Evolutionary conservation across 306 rosid genomes (phyloP).

Genomic region (Quercus mongolica): DNA sequence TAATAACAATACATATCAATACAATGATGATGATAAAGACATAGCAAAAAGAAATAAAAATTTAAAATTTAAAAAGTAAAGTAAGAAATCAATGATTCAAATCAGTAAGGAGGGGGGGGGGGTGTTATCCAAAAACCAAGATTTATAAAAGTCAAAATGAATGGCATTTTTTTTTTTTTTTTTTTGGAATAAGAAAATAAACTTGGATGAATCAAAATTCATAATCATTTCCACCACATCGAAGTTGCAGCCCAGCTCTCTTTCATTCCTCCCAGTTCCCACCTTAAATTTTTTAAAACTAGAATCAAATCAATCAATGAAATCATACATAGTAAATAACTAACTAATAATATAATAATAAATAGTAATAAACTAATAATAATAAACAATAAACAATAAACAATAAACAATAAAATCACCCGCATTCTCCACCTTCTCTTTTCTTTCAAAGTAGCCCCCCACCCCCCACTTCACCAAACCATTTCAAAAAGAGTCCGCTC

Average conservation of each 20-base stretch:
- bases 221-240: constrained; percentile 13
- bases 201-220: no score
- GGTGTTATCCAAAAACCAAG: no score
- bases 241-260: constrained; percentile 13
- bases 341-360: background rate
- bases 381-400: background rate
- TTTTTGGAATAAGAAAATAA: no score
- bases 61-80: no score
- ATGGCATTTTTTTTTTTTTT: no score
- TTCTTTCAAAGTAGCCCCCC: constrained; percentile 16
- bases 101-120: no score
- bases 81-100: no score
- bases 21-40: background rate
- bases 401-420: background rate
- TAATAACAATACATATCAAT: background rate
- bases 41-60: background rate
- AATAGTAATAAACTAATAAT: background rate
- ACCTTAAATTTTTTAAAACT: background rate
- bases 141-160: no score
- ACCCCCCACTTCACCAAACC: background rate
- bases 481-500: constrained; percentile 16
- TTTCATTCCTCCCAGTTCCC: background rate
- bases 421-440: constrained; percentile 11
- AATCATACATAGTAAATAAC: background rate
- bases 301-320: background rate